Evolutionary conservation across 352 stramenopile species (phyloP), one percentile per base, ranked within the genome.

Genomic region (Phytophthora sp.): DNA sequence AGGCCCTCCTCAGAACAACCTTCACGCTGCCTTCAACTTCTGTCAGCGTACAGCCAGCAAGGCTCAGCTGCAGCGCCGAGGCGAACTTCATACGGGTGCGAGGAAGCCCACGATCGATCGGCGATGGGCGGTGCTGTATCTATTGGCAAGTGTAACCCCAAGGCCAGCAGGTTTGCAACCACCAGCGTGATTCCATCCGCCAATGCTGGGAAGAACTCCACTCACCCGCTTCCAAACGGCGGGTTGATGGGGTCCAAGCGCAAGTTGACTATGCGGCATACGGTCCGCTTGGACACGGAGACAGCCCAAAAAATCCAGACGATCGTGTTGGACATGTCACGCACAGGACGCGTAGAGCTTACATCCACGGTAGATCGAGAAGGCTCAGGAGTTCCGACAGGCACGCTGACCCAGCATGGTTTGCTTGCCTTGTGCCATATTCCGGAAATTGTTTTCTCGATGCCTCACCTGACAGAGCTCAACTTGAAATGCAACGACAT

Each of bases 401-500:
- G 81, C 3, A 91, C 82, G 11, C 68, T 93, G 21, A 88, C 72
- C 1, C 70, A 76, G 6, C 53, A 76, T 9, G 74, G 82, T 20
- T 71, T 93, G 20, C 70, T 76, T 7, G 63, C 49, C 18, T 70
- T 91, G 9, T 63, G 72, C 20, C 61, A 82, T 41, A 67, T 93
- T 18, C 84, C 84, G 2, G 73, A 71, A 5, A 59, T 90, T 34
- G 72, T 93, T 32, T 78, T 90, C 26, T 74, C 66, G 20, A 84
- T 93, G 74, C 61, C 43, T 0, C 76, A 78, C 13, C 58, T 93
- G 32, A 82, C 70, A 1, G 84, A 90, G 43, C 74, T 93, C 41
- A 82, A 86, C 13, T 37, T 91, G 50, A 77, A 69, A 30, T 88
- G 73, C 69, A 93, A 93, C 56, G 66, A 89, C 21, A 87, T 93